These are phyloP conservation scores for Brasenia schreberi DNA, from an alignment of 164 flowering plant genomes.

Conservation along the genomic window DNA sequence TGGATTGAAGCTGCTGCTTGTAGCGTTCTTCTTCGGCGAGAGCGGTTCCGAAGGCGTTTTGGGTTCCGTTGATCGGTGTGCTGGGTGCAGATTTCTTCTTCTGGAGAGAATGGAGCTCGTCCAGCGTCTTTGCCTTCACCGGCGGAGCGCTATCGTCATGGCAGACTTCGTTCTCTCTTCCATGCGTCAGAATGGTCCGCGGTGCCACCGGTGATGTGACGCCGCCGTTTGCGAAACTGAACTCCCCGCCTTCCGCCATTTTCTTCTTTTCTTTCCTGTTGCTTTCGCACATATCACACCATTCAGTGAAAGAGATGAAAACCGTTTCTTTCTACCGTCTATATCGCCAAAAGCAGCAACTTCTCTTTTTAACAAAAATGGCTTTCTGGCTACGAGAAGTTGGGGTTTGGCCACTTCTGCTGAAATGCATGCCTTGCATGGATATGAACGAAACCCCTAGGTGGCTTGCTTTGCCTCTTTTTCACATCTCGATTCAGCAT, in stretches of 20 bases:
- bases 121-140: constrained; percentile 68
- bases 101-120: constrained; percentile 75
- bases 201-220: constrained; percentile 9
- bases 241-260: constrained; percentile 29
- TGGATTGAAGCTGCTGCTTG: constrained; percentile 87
- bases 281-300: not conserved
- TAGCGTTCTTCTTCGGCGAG: constrained; percentile 66
- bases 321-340: constrained; percentile 11
- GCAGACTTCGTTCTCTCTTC: constrained; percentile 33
- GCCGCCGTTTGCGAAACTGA: constrained; percentile 17
- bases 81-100: constrained; percentile 71
- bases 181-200: constrained; percentile 29
- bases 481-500: too few species aligned
- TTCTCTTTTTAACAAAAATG: too few species aligned
- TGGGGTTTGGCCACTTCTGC: too few species aligned
- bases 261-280: constrained; percentile 2
- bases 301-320: not conserved
- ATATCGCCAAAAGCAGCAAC: constrained; percentile 9
- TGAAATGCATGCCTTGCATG: too few species aligned
- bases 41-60: constrained; percentile 18
- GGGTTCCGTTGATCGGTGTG: constrained; percentile 42
- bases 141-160: constrained; percentile 50
- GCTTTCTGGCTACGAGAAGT: too few species aligned
- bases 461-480: too few species aligned
- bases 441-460: too few species aligned